A percentile compares a stretch with the other conserved stretches of the same genome.
Conservation (phyloP, 495 filamentous ascomycete genomes). For the Xylaria grammica region DNA sequence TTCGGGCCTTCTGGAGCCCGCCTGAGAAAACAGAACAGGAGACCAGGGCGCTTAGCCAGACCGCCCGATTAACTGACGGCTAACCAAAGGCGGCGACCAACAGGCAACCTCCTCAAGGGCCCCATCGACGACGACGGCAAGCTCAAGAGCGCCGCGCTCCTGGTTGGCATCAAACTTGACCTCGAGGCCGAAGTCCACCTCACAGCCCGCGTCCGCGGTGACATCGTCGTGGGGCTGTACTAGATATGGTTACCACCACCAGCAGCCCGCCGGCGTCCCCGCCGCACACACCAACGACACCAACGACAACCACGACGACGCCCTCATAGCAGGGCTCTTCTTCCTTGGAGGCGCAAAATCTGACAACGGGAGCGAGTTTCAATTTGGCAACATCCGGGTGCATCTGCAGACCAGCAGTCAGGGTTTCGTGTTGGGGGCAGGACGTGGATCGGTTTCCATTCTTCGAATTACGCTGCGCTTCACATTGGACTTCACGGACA, state of each 20-base stretch:
- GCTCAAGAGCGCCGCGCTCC: constrained; percentile 46
- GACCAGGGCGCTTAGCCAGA: constrained; percentile 6
- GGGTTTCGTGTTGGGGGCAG: constrained; percentile 16
- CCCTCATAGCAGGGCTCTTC: constrained; percentile 9
- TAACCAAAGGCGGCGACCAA: constrained; percentile 15
- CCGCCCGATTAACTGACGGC: constrained; percentile 16
- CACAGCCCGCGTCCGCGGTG: constrained; percentile 47
- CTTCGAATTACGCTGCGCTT: constrained; percentile 23
- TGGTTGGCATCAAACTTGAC: constrained; percentile 52
- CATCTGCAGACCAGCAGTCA: constrained; percentile 20
- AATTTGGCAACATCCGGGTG: constrained; percentile 16
- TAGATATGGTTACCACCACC: constrained; percentile 14
- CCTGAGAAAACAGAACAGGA: background rate
- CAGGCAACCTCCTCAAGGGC: constrained; percentile 45
- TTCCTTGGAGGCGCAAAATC: constrained; percentile 18
- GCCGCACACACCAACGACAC: background rate
- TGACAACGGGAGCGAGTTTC: constrained; percentile 11
- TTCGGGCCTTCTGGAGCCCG: background rate
- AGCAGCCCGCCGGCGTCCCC: background rate
- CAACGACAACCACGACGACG: background rate
- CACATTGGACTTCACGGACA: constrained; percentile 13
- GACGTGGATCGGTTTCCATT: constrained; percentile 13
- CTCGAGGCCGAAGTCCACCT: constrained; percentile 50
- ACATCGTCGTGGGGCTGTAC: constrained; percentile 41
- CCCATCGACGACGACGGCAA: constrained; percentile 46